Evolutionary conservation across 164 flowering plant genomes (phyloP).

Genomic region (Malania oleifera): DNA sequence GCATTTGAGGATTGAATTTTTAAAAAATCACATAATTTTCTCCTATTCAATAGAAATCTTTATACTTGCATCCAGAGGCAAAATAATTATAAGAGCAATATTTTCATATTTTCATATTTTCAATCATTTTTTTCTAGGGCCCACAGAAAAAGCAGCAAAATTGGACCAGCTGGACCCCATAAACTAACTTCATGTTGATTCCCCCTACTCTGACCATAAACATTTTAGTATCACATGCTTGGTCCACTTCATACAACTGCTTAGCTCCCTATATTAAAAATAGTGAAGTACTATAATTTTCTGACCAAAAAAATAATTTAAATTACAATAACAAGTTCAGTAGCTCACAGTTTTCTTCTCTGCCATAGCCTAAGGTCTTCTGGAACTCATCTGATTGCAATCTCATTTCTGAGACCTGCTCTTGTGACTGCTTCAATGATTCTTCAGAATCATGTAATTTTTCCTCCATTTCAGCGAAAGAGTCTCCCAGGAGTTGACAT

Average conservation of each 20-base stretch:
- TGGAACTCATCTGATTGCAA: conserved; percentile 51
- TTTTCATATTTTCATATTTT: neutral
- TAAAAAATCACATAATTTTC: neutral
- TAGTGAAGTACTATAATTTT: neutral
- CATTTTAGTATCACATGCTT: no score
- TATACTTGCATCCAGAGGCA: neutral
- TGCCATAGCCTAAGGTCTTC: conserved; percentile 29
- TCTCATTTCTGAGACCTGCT: conserved; percentile 53
- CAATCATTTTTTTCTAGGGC: neutral
- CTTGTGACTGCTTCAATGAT: conserved; percentile 56
- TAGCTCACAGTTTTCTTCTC: conserved; percentile 43
- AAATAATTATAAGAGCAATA: conserved; percentile 7
- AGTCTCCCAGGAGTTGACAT: conserved; percentile 29
- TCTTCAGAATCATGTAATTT: conserved; percentile 59
- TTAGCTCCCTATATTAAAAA: no score
- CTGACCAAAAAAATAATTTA: neutral
- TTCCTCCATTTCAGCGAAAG: conserved; percentile 33
- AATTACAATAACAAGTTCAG: neutral
- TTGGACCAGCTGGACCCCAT: no score
- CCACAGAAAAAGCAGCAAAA: no score
- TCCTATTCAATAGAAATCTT: neutral
- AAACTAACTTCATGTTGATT: no score
- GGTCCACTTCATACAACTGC: no score
- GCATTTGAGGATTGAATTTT: no score
- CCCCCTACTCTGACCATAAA: no score